Base-by-base conservation (phyloP, 2,329 filamentous ascomycete species). In the Colletotrichum sp. region DNA sequence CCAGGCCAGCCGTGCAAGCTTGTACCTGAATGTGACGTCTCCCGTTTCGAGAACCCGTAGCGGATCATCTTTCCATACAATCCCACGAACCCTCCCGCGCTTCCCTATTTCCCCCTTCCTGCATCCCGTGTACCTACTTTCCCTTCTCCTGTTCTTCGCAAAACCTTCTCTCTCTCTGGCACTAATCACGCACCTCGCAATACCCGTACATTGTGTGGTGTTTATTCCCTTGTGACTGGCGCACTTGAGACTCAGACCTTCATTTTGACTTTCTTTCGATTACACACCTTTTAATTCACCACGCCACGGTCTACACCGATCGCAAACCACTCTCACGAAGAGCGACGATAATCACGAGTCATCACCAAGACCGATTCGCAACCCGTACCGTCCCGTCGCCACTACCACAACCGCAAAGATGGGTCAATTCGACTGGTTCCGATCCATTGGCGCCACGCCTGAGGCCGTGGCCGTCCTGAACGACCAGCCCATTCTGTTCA, bases 401-500 rank as follows among this genome's bases (percentile, higher is more conserved):
- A 6, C 15, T 16, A 7, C n/a, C 28, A 8, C 16, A 26, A 39
- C 6, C 49, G 59, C 74, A 65, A 74, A n/a, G 18, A 88, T 88
- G 85, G 89, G 87, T 77, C 86, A 90, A 81, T 92, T 92, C 81
- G 89, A 89, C 82, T 92, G 89, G 86, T 88, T 92, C 79, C 80
- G 80, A 80, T 87, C 84, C 75, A 88, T 92, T 79, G 91, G 91
- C 82, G 91, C 90, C 65, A 92, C 91, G 21, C 85, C 87, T 44
- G 84, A 91, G 81, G 90, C 90, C 79, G 89, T 92, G 79, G 90
- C 89, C 78, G 88, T 89, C 69, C 86, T 92, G 81, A 92, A 92
- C 84, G 90, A 92, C 80, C 91, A 92, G 83, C 90, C 91, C 26
- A 85, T 89, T 77, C 85, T 92, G 70, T 92, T 92, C 84, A 90